Evolutionary conservation across 2,329 filamentous ascomycete species (phyloP), one percentile per base, ranked within the genome.

Genomic region (Fusarium redolens): DNA sequence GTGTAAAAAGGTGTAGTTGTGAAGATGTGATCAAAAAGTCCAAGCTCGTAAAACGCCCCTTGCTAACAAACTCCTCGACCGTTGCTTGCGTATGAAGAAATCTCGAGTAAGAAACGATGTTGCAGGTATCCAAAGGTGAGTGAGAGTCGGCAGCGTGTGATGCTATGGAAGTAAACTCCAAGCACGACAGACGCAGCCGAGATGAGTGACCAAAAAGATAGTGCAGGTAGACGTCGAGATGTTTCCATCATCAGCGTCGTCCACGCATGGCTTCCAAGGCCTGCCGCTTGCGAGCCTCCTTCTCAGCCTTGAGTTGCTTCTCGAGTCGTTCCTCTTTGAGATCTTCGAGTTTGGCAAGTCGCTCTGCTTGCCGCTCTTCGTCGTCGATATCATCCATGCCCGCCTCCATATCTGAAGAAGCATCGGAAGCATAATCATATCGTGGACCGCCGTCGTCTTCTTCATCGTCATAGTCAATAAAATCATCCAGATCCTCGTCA

Each of bases 331-430:
- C 83, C 66, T 92, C 90, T 73, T 89, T 84, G 22, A 88, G 84
- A 75, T 95, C 93, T 78, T 95, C 93, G 51, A 87, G 86, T 48
- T 88, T 88, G 30, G 92, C 93, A 61, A 87, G 85, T 35, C 84
- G 81, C 67, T 91, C 87, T 4, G 92, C 92, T 55, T 83, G 79
- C 51, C 85, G 83, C 79, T 96, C 93, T 79, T 96, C 93, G 40
- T 87, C 84, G 68, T 94, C 92, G 58, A 95, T 89, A 74, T 95
- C 92, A 68, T 91, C 91, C 41, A 92, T 80, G 38, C 92, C 92
- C 4, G 92, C 93, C 80, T 95, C 92, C 92, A 95, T 95, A 75
- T 94, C 93, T 10, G 92, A 93, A 9, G 91, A 92, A 10, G 80
- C 89, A 61, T 92, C 92, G 1, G 90, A 91, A 5, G 85, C 87